Conservation (phyloP, 176 grass and related monocot species). For the Eleusine indica region DNA sequence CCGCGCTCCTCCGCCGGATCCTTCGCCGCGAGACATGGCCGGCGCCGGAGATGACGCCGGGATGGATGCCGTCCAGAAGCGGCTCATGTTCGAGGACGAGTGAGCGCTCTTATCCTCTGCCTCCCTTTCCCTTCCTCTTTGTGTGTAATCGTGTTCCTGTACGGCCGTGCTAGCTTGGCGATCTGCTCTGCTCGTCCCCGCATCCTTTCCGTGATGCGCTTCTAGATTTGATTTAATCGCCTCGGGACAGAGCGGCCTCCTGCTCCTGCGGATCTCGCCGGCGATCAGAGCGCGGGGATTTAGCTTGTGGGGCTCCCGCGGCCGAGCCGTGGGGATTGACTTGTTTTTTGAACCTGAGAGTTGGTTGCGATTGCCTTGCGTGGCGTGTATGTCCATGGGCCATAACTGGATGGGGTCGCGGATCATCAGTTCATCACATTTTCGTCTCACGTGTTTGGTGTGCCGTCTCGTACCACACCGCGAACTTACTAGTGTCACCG, state of each 20-base stretch:
- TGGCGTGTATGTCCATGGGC: background rate
- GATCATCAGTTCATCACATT: too few relatives aligned
- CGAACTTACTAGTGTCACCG: background rate
- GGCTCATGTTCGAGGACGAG: conserved; percentile 99
- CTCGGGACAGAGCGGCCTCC: too few relatives aligned
- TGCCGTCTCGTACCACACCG: background rate
- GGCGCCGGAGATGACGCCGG: conserved; percentile 55
- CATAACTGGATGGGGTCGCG: background rate
- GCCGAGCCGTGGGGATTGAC: background rate
- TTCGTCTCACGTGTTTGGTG: background rate
- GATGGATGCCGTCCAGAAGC: conserved; percentile 96
- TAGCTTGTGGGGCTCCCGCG: background rate
- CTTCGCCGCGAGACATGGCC: conserved; percentile 37
- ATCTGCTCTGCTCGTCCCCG: background rate
- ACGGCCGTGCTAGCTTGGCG: background rate
- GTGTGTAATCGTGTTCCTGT: background rate
- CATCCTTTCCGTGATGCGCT: background rate
- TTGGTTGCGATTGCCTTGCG: background rate
- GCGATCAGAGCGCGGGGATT: background rate
- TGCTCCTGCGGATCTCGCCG: background rate
- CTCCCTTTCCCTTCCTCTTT: background rate
- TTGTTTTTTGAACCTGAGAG: background rate
- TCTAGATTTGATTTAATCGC: background rate
- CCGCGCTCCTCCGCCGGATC: background rate
- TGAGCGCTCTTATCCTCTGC: conserved; percentile 22